Evolutionary conservation across 306 rosid genomes (phyloP).

Genomic region (Gillenia trifoliata): DNA sequence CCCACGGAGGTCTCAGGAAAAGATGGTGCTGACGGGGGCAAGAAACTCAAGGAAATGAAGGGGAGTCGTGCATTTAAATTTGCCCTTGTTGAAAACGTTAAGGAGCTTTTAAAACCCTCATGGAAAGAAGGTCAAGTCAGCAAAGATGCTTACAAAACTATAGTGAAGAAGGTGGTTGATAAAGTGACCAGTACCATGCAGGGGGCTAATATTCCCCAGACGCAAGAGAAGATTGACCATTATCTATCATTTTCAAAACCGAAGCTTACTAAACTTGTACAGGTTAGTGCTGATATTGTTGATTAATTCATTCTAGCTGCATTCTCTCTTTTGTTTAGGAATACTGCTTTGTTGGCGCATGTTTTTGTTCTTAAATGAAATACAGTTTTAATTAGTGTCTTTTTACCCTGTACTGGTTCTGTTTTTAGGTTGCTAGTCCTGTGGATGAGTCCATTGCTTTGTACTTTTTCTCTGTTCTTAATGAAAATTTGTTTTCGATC

Average conservation of each 20-base stretch:
- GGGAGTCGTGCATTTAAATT: slow-evolving; percentile 75
- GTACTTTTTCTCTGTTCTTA: neutral
- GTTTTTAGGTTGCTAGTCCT: neutral
- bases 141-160: slow-evolving; percentile 83
- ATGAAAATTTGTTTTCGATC: neutral
- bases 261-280: slow-evolving; percentile 89
- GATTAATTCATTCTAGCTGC: neutral
- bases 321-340: neutral
- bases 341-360: neutral
- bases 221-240: slow-evolving; percentile 83
- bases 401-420: neutral
- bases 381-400: neutral
- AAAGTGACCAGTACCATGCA: slow-evolving; percentile 73
- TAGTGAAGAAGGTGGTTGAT: slow-evolving; percentile 92
- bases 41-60: slow-evolving; percentile 73
- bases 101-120: slow-evolving; percentile 87
- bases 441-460: neutral
- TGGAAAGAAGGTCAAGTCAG: slow-evolving; percentile 89
- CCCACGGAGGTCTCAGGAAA: slow-evolving; percentile 42
- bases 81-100: slow-evolving; percentile 79
- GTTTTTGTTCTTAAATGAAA: neutral
- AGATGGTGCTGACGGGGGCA: slow-evolving; percentile 55
- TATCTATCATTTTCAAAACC: slow-evolving; percentile 70
- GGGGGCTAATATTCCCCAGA: slow-evolving; percentile 69
- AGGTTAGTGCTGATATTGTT: slow-evolving; percentile 54